Conservation (phyloP, 2,329 filamentous ascomycete species). For the Hypoxylon sp. region DNA sequence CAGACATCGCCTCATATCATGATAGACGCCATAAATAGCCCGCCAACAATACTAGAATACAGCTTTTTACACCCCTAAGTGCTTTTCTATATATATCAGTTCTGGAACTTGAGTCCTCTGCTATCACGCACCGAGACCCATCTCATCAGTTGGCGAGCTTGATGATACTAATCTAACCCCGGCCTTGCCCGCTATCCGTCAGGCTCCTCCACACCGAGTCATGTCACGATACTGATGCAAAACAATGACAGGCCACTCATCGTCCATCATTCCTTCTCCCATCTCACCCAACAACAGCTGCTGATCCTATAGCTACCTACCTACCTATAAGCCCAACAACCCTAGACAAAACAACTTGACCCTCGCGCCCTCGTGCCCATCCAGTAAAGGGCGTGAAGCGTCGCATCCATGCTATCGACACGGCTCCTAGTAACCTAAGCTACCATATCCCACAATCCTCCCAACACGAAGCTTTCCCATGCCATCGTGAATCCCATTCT, state of each 20-base stretch:
- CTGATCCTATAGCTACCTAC: neutral
- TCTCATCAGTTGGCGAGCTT: neutral
- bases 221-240: neutral
- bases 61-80: no score
- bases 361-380: constrained; percentile 5
- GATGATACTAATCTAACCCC: no score
- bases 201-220: neutral
- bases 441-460: neutral
- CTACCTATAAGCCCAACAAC: constrained; percentile 4
- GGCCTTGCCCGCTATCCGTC: no score
- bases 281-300: neutral
- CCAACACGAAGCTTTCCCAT: constrained; percentile 17
- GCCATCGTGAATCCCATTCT: constrained; percentile 1
- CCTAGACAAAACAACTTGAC: constrained; percentile 6
- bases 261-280: neutral
- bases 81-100: no score
- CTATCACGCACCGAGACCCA: neutral
- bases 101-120: neutral
- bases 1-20: no score
- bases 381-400: neutral
- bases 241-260: neutral
- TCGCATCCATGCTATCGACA: constrained; percentile 1
- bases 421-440: neutral
- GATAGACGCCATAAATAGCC: no score
- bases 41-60: no score